Evolutionary conservation across 306 rosid genomes (phyloP).

Genomic region (Sindora glabra): DNA sequence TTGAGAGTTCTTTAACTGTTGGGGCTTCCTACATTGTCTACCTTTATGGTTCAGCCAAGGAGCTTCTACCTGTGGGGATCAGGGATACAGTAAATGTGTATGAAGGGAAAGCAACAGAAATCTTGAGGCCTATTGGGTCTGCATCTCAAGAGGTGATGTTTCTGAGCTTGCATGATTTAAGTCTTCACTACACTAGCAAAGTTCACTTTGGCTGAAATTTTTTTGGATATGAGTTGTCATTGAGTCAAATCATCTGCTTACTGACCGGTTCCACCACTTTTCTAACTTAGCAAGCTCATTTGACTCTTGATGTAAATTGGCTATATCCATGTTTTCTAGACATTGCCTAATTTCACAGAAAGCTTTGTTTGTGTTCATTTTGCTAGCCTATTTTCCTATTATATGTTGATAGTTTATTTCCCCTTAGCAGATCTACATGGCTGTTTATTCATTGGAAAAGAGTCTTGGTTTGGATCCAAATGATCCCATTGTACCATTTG

Average conservation of each 20-base stretch:
- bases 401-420: constrained; percentile 5
- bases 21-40: constrained; percentile 55
- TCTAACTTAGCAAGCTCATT: neutral
- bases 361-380: neutral
- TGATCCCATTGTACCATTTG: constrained; percentile 81
- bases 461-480: constrained; percentile 81
- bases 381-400: neutral
- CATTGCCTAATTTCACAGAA: constrained; percentile 1
- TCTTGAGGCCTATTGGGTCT: constrained; percentile 51
- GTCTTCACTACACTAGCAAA: neutral
- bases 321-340: neutral
- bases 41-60: constrained; percentile 72
- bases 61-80: constrained; percentile 57
- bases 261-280: neutral
- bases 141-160: constrained; percentile 59
- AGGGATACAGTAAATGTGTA: constrained; percentile 51
- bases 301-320: constrained; percentile 1
- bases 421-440: constrained; percentile 43
- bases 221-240: constrained; percentile 5
- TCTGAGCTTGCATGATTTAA: constrained; percentile 4
- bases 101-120: constrained; percentile 53
- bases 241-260: neutral
- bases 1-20: constrained; percentile 57
- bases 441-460: constrained; percentile 66
- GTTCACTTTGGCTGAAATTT: neutral